Conservation (phyloP, 345 rosid genomes). For the Orychophragmus violaceus region DNA sequence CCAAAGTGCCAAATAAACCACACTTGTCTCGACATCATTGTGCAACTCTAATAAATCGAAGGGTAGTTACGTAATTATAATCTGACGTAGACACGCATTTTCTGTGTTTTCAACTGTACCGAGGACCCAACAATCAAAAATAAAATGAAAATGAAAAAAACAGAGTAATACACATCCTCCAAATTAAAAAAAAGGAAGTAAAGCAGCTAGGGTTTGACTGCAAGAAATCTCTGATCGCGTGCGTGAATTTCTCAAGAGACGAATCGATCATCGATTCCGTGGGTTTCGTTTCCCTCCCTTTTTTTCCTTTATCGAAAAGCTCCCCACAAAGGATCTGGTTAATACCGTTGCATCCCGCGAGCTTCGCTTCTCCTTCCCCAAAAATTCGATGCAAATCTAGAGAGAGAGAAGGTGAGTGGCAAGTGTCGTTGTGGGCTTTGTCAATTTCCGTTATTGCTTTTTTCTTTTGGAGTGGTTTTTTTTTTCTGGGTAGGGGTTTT, state of each 20-base stretch:
- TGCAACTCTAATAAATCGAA: neutral
- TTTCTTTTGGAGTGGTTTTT: slow-evolving; percentile 48
- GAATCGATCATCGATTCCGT: slow-evolving; percentile 42
- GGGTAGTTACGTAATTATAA: slow-evolving; percentile 7
- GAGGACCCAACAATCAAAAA: neutral
- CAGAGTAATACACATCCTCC: neutral
- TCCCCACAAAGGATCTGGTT: slow-evolving; percentile 33
- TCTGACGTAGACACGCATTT: slow-evolving; percentile 7
- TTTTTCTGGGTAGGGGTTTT: slow-evolving; percentile 18
- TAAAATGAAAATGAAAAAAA: neutral
- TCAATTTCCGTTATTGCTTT: slow-evolving; percentile 37
- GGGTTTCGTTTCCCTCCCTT: slow-evolving; percentile 33
- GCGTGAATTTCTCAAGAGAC: slow-evolving; percentile 32
- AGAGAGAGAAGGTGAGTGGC: slow-evolving; percentile 26
- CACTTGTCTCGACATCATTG: neutral
- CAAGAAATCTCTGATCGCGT: slow-evolving; percentile 37
- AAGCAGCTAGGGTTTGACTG: slow-evolving; percentile 52
- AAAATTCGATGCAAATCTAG: slow-evolving; percentile 25
- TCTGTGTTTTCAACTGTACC: slow-evolving; percentile 17
- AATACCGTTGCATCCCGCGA: slow-evolving; percentile 39
- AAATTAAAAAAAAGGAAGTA: neutral
- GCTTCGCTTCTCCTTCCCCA: slow-evolving; percentile 28
- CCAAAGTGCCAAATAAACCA: neutral
- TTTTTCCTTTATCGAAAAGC: slow-evolving; percentile 15
- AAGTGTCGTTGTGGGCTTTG: neutral